phyloP scores from a whole-genome alignment of 2,329 filamentous ascomycete genomes.

The Diaporthe batatas region DNA sequence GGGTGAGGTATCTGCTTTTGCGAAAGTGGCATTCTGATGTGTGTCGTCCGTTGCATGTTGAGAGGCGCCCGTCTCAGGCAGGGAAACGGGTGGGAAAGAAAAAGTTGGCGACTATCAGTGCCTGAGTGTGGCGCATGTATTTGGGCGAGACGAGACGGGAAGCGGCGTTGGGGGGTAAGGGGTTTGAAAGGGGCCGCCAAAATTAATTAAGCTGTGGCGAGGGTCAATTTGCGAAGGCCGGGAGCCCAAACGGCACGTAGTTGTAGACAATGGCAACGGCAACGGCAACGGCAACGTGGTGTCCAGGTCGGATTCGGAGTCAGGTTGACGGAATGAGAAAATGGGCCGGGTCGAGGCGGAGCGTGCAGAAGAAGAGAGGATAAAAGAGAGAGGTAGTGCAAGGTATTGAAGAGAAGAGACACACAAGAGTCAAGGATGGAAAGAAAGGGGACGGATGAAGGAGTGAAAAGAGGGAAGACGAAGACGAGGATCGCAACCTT shows the following conservation, averaged over 20 bases:
- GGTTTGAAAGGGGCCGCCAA: constrained; percentile 33
- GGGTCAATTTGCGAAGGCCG: constrained; percentile 28
- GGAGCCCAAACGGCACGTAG: constrained; percentile 24
- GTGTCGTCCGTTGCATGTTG: constrained; percentile 34
- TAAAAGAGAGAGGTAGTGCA: constrained; percentile 15
- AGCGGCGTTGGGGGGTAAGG: not conserved
- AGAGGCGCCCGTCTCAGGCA: constrained; percentile 27
- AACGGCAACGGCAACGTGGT: constrained; percentile 1
- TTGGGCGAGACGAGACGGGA: not conserved
- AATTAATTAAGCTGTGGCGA: constrained; percentile 39
- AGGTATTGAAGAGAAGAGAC: constrained; percentile 14
- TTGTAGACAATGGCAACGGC: constrained; percentile 1
- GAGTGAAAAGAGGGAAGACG: constrained; percentile 32
- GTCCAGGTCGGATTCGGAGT: not conserved
- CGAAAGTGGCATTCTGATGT: constrained; percentile 45
- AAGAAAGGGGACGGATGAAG: constrained; percentile 31
- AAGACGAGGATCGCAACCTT: constrained; percentile 40
- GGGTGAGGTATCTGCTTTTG: constrained; percentile 64
- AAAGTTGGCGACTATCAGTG: constrained; percentile 12
- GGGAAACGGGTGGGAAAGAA: constrained; percentile 30
- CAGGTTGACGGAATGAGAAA: constrained; percentile 4
- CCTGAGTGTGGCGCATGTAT: constrained; percentile 38
- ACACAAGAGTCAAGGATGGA: constrained; percentile 13
- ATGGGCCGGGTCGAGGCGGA: constrained; percentile 11
- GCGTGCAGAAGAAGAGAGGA: not conserved